Evolutionary conservation across 371 early-diverging fungal species (phyloP).

Genomic region (Mucor piriformis): DNA sequence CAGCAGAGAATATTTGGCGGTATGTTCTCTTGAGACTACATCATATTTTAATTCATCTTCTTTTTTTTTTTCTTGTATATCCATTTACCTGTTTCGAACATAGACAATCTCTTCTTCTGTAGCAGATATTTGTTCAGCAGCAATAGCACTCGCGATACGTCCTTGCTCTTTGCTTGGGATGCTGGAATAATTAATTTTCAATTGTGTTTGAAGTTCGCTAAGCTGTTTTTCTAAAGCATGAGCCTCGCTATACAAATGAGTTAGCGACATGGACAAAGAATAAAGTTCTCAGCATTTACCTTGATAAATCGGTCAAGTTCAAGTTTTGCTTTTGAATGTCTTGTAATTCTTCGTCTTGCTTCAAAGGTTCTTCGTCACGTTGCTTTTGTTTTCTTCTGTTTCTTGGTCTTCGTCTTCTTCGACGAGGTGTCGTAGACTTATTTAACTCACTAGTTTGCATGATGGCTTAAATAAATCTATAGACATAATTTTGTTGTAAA

Average conservation of each 20-base stretch:
- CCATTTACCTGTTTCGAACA: constrained; percentile 52
- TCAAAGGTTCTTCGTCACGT: not conserved
- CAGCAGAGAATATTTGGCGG: constrained; percentile 31
- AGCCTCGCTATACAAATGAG: constrained; percentile 38
- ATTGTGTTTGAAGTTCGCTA: constrained; percentile 43
- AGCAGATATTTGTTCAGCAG: constrained; percentile 42
- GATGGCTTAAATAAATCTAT: constrained; percentile 7
- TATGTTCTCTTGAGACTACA: constrained; percentile 42
- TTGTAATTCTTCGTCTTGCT: not conserved
- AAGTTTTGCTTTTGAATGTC: not conserved
- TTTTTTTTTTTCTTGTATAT: not conserved
- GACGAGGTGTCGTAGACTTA: constrained; percentile 17
- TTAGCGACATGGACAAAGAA: not conserved
- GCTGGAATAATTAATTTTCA: constrained; percentile 42
- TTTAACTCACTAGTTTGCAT: constrained; percentile 17
- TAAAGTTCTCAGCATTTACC: not conserved
- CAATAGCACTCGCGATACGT: constrained; percentile 33
- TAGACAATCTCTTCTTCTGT: constrained; percentile 53
- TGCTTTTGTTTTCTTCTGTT: constrained; percentile 27
- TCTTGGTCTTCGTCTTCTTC: constrained; percentile 34
- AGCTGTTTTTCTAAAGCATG: constrained; percentile 54
- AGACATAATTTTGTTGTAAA: constrained; percentile 15
- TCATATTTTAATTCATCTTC: not conserved
- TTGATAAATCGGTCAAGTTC: constrained; percentile 7
- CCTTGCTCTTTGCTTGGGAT: constrained; percentile 44